Conservation (phyloP, 108 stramenopile species). For the Skeletonema potamos region DNA sequence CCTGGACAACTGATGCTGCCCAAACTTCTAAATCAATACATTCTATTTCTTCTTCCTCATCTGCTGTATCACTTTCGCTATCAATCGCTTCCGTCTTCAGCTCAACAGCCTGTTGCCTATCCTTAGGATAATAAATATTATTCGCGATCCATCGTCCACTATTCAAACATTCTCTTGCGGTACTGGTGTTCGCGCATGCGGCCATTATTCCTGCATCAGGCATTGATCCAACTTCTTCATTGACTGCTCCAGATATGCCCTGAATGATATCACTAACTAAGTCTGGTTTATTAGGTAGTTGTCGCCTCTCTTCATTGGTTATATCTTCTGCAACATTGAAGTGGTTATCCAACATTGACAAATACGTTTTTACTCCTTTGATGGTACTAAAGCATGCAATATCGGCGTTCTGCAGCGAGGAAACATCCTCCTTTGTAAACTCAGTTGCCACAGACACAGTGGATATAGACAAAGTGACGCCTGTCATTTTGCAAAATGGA, state of each 20-base stretch:
- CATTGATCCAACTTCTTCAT: background rate
- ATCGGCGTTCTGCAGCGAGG: conserved; percentile 10
- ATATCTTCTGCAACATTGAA: background rate
- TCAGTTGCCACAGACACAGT: conserved; percentile 1
- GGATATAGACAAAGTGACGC: conserved; percentile 13
- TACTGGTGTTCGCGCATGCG: conserved; percentile 17
- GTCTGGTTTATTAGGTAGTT: conserved; percentile 32
- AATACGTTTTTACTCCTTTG: conserved; percentile 14
- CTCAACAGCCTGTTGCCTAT: conserved; percentile 22
- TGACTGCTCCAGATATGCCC: background rate
- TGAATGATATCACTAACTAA: background rate
- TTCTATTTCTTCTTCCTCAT: conserved; percentile 4
- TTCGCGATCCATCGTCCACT: conserved; percentile 42
- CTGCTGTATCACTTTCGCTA: conserved; percentile 1
- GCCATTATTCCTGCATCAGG: conserved; percentile 10
- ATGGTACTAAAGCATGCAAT: conserved; percentile 27
- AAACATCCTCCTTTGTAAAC: conserved; percentile 5
- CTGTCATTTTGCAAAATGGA: conserved; percentile 36
- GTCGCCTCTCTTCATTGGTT: conserved; percentile 22
- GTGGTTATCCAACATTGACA: conserved; percentile 12
- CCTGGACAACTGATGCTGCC: conserved; percentile 37
- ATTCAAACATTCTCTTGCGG: conserved; percentile 36
- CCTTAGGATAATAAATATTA: conserved; percentile 47
- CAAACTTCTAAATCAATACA: conserved; percentile 19
- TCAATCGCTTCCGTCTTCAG: conserved; percentile 23